Base-by-base conservation (phyloP, 306 rosid genomes). In the Cucumis melo region DNA sequence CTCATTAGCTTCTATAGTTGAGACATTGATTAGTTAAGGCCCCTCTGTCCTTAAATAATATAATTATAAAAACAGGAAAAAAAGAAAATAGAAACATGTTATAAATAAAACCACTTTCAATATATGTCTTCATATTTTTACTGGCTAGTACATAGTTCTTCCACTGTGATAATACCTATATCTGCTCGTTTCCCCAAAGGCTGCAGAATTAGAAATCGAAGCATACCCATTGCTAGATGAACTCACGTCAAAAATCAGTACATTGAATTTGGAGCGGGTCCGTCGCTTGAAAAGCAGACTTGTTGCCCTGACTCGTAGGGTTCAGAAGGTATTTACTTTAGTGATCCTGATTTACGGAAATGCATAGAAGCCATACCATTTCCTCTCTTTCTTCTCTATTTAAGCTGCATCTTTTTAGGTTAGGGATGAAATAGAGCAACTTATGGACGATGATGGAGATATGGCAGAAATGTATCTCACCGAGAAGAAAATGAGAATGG, bases 391-490 rank as follows among this genome's bases (percentile, higher is more conserved):
- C 48, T 32, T 61, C n/a, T 38, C 51, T 72, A 62, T 80, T 77
- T 75, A 48, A 79, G 79, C 71, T 85, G 61, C 77, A 58, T 81
- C 38, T 77, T 79, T 80, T 77, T 79, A 94, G 99, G 99, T 92
- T 85, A 91, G 99, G 77, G 99, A 94, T 75, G 99, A 94, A 88
- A 92, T 94, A 84, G 99, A 94, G 87, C 99, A 94, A 86, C 98
- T 94, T 79, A 94, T 94, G 99, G 99, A 94, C 61, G 99, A 94
- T 87, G 99, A 94, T 81, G 99, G 97, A 48, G 99, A 94, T 84
- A 94, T 94, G 99, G 98, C 99, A 34, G 99, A 94, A 89, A 90
- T 94, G 99, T 94, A 94, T 74, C 95, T 94, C 39, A 90, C 99
- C 0, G 97, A 94, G 89, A 94, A 94, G 92, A 94, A 94, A 88